Evolutionary conservation across 2,329 filamentous ascomycete genomes (phyloP), one percentile per base, ranked within the genome.

Genomic region (Exophiala alcalophila): DNA sequence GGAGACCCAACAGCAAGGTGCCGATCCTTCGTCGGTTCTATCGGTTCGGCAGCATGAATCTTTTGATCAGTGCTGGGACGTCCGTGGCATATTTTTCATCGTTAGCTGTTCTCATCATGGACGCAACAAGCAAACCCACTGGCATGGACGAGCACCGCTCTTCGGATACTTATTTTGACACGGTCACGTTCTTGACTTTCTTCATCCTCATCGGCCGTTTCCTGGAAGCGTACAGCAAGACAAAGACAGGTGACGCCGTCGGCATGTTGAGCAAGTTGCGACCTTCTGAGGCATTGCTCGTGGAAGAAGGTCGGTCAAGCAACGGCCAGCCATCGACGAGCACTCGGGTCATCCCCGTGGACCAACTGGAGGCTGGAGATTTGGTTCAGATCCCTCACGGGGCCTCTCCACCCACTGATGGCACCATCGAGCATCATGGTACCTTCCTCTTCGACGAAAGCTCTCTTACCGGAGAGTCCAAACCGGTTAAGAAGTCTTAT

Each of bases 31-130:
- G 83, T 54, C 75, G 90, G 10, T 90, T 96, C 59, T 88, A 89
- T 62, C 81, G 85, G n/a, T 96, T 96, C 58, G 90, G 90, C 6
- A 95, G 89, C 68, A 96, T 96, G 90, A 94, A 94, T 60, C 84
- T 94, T 69, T 76, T 96, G 47, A 90, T 96, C 65, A 92, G 85
- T 5, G 74, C 94, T 2, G 90, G 89, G 4, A 94, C 90, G 0
- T 84, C 80, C 2, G 87, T 96, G 47, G 90, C 90, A 1, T 95
- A 94, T 61, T 70, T 94, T 49, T 83, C 87, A 0, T 94, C 88
- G 0, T 68, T 94, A 16, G 83, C 80, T 11, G 81, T 94, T 52
- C 74, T 96, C 60, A 82, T 87, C 37, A 77, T 80, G 5, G 77
- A 66, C 40, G 65, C 67, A 3, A 73, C 76, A 37, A 52, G 51